Evolutionary conservation across 2,329 filamentous ascomycete species (phyloP), one percentile per base, ranked within the genome.

Genomic region (Paecilomyces niveus): DNA sequence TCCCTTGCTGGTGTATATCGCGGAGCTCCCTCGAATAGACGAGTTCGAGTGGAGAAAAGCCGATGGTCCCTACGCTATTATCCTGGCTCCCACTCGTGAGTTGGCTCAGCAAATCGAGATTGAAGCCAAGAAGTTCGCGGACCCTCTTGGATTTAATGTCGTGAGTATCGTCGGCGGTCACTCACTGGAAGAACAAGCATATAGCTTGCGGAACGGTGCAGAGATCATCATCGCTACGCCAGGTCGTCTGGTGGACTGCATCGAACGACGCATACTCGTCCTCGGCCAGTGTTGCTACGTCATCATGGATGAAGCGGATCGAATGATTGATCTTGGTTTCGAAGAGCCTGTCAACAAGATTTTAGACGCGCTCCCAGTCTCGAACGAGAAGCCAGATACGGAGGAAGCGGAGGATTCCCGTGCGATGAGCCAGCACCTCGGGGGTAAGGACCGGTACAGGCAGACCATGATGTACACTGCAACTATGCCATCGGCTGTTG

Each of bases 401-500:
- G 93, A 97, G 11, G 90, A 90, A 56, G 94, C 94, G 5, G 94
- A 99, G 74, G 85, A 97, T 70, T 81, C 89, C 0, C 80, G 83
- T 58, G 85, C 88, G n/a, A 97, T 97, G 93, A 88, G 86, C 66
- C 83, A 85, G 59, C 89, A 89, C 67, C 78, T 96, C 1, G 87
- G 87, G 56, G 85, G 85, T 18, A 85, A 86, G 64, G 88, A 92
- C 68, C 84, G 89, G 22, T 97, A 97, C 78, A 83, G 94, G 59
- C 93, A 99, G 75, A 99, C 94, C 0, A 99, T 99, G 94, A 99
- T 99, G 94, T 99, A 97, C 85, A 97, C 94, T 64, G 94, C 94
- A 56, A 99, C 94, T 29, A 99, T 99, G 94, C 92, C 94, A 1
- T 79, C 89, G 0, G 85, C 89, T 0, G 90, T 99, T 15, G 94